Evolutionary conservation across 352 stramenopile species (phyloP), one percentile per base, ranked within the genome.

Genomic region (Globisporangium heterothallicum): DNA sequence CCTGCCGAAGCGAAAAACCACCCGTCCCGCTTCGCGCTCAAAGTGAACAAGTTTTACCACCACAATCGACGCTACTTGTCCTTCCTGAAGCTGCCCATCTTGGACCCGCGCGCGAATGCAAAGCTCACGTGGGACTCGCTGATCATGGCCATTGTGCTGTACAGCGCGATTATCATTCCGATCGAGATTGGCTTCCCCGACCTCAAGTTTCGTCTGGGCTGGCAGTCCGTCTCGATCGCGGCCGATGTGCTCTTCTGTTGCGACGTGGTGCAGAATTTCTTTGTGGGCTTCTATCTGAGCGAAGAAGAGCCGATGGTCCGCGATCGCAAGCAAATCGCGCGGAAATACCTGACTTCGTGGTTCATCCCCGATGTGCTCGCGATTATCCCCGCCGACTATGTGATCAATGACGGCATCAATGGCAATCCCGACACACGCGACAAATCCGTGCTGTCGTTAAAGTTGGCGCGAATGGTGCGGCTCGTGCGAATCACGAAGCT

Each of bases 401-500:
- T 86, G 41, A 38, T 84, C 7, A 53, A 61, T 24, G n/a, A n/a
- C n/a, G 44, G 44, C 7, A 42, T 58, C 22, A 40, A 42, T 32
- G 40, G 18, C 9, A 13, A 36, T 8, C 30, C 30, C 25, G 24
- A 18, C 36, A 21, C 26, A 54, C 21, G 58, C 41, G 40, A 64
- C 27, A 74, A 78, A 18, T 76, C 77, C 4, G 72, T 86, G 21
- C 58, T 74, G 2, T 88, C 81, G 14, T 64, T 92, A 27, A 80
- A 86, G 30, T 74, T 92, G 4, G 59, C 77, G 10, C 65, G 81
- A 2, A 70, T 89, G 46, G 50, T 81, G 19, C 72, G 81, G 5
- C 71, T 92, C 6, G 59, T 85, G 19, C 78, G 78, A 4, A 75
- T 92, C 40, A 78, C 78, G 5, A 92, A 90, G 35, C 63, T 92